A percentile compares a stretch with the other conserved stretches of the same genome.
These are phyloP conservation scores for Beauveria australis DNA, from an alignment of 2,329 filamentous ascomycete species.

Conservation along the genomic window DNA sequence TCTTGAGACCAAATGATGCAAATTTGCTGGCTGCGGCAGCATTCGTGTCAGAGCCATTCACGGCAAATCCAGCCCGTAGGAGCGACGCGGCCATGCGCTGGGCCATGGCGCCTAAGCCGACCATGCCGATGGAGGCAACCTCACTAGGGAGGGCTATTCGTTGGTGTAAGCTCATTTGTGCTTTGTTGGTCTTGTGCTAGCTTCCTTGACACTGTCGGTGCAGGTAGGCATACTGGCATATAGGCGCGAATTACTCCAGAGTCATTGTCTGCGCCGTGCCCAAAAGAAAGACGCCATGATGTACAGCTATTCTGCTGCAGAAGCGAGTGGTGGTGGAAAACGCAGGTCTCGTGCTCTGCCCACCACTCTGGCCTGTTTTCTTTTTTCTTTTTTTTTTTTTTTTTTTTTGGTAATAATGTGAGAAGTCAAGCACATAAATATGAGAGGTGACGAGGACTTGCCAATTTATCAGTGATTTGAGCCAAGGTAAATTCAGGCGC, in stretches of 20 bases:
- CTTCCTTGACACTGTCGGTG: slow-evolving; percentile 14
- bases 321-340: slow-evolving; percentile 27
- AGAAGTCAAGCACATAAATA: neutral
- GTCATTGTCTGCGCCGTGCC: slow-evolving; percentile 22
- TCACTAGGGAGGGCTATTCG: slow-evolving; percentile 16
- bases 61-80: slow-evolving; percentile 22
- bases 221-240: slow-evolving; percentile 17
- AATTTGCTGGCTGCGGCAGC: slow-evolving; percentile 23
- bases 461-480: slow-evolving; percentile 29
- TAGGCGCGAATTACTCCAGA: slow-evolving; percentile 21
- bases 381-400: neutral
- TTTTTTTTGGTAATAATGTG: neutral
- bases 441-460: slow-evolving; percentile 12
- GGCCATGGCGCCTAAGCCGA: slow-evolving; percentile 31
- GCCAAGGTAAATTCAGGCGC: slow-evolving; percentile 26
- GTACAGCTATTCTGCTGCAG: slow-evolving; percentile 25
- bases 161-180: slow-evolving; percentile 14
- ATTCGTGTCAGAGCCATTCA: slow-evolving; percentile 27
- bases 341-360: slow-evolving; percentile 20
- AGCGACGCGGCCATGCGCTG: slow-evolving; percentile 29
- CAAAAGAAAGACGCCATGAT: slow-evolving; percentile 20
- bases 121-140: slow-evolving; percentile 25
- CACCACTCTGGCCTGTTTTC: slow-evolving; percentile 16
- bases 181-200: slow-evolving; percentile 6
- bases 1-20: slow-evolving; percentile 16